phyloP scores from a whole-genome alignment of 805 yeast species.

The Candida endomychidarum region DNA sequence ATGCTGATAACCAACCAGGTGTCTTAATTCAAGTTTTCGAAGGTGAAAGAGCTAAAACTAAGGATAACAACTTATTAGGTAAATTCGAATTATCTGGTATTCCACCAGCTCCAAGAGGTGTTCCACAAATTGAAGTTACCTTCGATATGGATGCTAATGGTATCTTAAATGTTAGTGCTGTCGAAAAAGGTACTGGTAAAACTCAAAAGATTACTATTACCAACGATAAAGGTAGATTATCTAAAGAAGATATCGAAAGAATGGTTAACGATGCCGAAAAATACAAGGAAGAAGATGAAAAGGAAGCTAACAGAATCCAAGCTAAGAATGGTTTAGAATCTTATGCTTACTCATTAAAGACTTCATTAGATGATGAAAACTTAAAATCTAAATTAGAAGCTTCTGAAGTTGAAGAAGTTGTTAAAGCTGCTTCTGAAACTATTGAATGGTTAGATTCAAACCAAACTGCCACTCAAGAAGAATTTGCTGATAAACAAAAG shows the following conservation, averaged over 20 bases:
- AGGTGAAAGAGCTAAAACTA: conserved; percentile 97
- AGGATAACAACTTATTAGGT: conserved; percentile 95
- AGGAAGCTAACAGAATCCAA: conserved; percentile 88
- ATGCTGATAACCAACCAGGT: conserved; percentile 98
- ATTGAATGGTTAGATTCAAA: conserved; percentile 90
- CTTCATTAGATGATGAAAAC: conserved; percentile 46
- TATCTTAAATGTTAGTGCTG: conserved; percentile 92
- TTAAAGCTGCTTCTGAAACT: conserved; percentile 81
- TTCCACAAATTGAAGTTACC: conserved; percentile 96
- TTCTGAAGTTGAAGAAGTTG: conserved; percentile 64
- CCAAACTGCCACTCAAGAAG: conserved; percentile 91
- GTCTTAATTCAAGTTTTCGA: conserved; percentile 95
- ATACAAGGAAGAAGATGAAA: conserved; percentile 94
- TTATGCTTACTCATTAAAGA: conserved; percentile 90
- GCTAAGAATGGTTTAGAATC: conserved; percentile 96
- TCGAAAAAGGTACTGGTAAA: conserved; percentile 99
- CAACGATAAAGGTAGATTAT: conserved; percentile 97
- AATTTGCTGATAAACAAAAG: conserved; percentile 89
- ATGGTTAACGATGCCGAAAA: conserved; percentile 98
- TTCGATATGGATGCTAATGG: conserved; percentile 97
- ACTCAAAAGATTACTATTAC: conserved; percentile 95
- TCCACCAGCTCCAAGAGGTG: conserved; percentile 99
- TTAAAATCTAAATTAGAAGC: conserved; percentile 19
- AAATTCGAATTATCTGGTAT: conserved; percentile 95
- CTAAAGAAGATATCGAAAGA: conserved; percentile 96